Evolutionary conservation across 2,329 filamentous ascomycete species (phyloP), one percentile per base, ranked within the genome.

Genomic region (Reticulascus tulasneorum): DNA sequence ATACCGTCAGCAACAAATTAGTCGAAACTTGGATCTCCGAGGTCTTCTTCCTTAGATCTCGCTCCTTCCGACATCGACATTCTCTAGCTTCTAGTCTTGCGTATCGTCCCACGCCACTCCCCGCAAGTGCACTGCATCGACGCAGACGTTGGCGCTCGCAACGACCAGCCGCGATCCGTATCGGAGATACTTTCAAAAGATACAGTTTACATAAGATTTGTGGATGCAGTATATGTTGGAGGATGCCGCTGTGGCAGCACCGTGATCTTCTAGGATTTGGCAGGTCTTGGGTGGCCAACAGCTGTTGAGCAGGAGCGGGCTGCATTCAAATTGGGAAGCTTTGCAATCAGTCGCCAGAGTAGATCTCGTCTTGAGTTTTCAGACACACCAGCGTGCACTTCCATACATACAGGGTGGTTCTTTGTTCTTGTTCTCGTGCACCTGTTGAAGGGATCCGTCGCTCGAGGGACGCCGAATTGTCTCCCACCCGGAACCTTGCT

Each of bases 371-470:
- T 35, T 22, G 28, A 32, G n/a, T n/a, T n/a, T n/a, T n/a, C n/a
- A n/a, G n/a, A 36, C 35, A 26, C 28, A 33, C 25, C 25, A 31
- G 28, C 23, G 29, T 24, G 24, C 25, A 33, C 28, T 25, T 23
- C 37, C 38, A 29, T 42, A 25, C 29, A 42, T 40, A 40, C 39
- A 42, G 37, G 40, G 37, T 40, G 40, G 40, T 40, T 40, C 26
- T 12, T 40, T 35, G 37, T 42, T 24, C 29, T 42, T 37, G n/a
- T n/a, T 29, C 40, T 33, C 39, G 38, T 35, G 32, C 37, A 25
- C 29, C 32, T 33, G 28, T 31, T 42, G 37, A 42, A 36, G 32
- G 28, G 37, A 23, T 23, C 26, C 31, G 34, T 15, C 33, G 19
- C 26, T 24, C 28, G 33, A 20, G 29, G 27, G 31, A 29, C 23